Base-by-base conservation (phyloP, 2,329 filamentous ascomycete species). In the Scedosporium dehoogii region DNA sequence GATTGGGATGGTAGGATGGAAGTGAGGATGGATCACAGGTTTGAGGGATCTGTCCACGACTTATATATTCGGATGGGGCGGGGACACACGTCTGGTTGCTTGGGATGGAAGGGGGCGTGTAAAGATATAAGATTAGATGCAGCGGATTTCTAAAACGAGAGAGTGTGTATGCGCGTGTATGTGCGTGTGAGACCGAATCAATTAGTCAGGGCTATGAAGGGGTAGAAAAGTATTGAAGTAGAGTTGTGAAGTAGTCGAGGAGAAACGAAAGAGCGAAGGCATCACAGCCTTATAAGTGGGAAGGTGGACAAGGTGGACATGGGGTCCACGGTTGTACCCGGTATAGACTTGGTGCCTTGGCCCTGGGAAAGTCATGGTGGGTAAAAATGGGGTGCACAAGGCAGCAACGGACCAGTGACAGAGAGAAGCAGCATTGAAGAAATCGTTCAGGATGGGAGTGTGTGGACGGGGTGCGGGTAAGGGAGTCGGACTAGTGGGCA, bases 261-360 rank as follows among this genome's bases (percentile, higher is more conserved):
- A 66, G 66, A 67, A 65, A 60, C 62, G 64, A 66, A 67, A 69
- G 67, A 68, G 68, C 71, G 72, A 76, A 77, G 78, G 71, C 73
- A 81, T 81, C 75, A 76, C 70, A 80, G 77, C 80, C 80, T 83
- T 83, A 83, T 83, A 83, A 62, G 42, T 18, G 41, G 7, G 29
- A 25, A 55, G 10, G 48, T 21, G 59, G 48, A 51, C 21, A 25
- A 55, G 10, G 48, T 21, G 59, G 48, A 51, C 21, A 60, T 7
- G 21, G 44, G 21, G 18, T 55, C 23, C 9, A 27, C 21, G 23
- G 51, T 14, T 23, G 51, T 21, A 23, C 18, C 51, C 21, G 12
- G 51, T 23, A 23, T 23, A 23, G 72, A 65, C 69, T 71, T 72
- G 73, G 68, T 67, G 75, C 73, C 73, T 75, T 76, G 71, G 71